Evolutionary conservation across 257 asterid species (phyloP).

Genomic region (Capsicum pubescens): DNA sequence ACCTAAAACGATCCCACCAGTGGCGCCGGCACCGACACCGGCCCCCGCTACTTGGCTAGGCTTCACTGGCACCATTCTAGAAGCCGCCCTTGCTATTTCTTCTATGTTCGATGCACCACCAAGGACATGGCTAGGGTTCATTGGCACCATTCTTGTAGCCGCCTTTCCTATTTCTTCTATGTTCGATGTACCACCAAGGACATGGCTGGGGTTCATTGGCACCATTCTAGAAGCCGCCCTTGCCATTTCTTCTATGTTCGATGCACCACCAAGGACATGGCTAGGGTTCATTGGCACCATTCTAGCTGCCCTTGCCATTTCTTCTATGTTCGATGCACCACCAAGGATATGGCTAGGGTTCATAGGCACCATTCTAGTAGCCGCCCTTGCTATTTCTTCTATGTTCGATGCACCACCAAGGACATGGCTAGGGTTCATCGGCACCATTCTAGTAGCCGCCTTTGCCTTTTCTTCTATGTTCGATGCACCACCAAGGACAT

Average conservation of each 20-base stretch:
- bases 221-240: not conserved
- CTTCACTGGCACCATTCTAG: not conserved
- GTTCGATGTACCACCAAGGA: not conserved
- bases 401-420: not conserved
- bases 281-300: constrained; percentile 13
- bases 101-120: not conserved
- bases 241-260: not conserved
- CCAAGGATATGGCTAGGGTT: not conserved
- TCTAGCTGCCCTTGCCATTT: not conserved
- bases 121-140: not conserved
- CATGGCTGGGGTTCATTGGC: not conserved
- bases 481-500: not conserved
- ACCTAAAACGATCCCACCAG: not conserved
- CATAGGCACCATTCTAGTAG: not conserved
- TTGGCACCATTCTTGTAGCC: too few species aligned
- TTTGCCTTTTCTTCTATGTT: not conserved
- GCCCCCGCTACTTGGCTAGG: not conserved
- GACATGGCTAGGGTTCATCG: not conserved
- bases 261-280: not conserved
- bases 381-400: not conserved
- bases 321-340: not conserved
- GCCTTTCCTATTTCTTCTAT: not conserved
- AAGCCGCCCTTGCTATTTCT: not conserved
- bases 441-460: not conserved
- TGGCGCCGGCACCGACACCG: not conserved